Evolutionary conservation across 768 basidiomycete species (phyloP), one percentile per base, ranked within the genome.

Genomic region (Paxillus rubicundulus): DNA sequence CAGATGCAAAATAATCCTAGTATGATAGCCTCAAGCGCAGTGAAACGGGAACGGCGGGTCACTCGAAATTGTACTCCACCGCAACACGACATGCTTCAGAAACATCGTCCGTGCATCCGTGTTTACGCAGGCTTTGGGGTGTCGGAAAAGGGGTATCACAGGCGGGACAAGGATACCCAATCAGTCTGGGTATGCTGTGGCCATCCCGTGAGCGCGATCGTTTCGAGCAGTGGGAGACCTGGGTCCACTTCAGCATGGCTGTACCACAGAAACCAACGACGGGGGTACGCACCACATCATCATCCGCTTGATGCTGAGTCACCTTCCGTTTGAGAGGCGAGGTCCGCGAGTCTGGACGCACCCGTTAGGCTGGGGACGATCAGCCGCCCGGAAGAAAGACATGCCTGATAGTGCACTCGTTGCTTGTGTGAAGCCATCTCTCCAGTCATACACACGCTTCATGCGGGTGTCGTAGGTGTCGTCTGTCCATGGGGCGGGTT

Each of bases 31-130:
- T n/a, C n/a, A n/a, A n/a, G 30, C 45, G 36, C 44, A 28, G 34
- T 28, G 40, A 37, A 33, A 42, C 16, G 7, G 39, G 36, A 42
- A 27, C 32, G 45, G 9, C 17, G 45, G 5, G 44, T 71, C 56
- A 74, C 66, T 90, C 88, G 52, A 89, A 81, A 20, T 81, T 80
- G 67, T 90, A 90, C 57, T 84, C 82, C 62, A 89, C 87, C 10
- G 87, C 87, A 47, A 78, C 78, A 52, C 77, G 79, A 62, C 88
- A 90, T 7, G 87, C 88, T 62, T 87, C 85, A 62, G 79, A 80
- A n/a, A 75, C 71, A 27, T 72, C 66, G 9, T 76, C 61, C n/a
- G 76, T 71, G 37, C 62, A 71, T 18, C 83, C 87, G 61, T 90
- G 87, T 56, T 78, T 79, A 47, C 77, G 77, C 12, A 90, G 77